phyloP scores from a whole-genome alignment of 225 moss, liverwort and hornwort species.

The Polytrichum commune region DNA sequence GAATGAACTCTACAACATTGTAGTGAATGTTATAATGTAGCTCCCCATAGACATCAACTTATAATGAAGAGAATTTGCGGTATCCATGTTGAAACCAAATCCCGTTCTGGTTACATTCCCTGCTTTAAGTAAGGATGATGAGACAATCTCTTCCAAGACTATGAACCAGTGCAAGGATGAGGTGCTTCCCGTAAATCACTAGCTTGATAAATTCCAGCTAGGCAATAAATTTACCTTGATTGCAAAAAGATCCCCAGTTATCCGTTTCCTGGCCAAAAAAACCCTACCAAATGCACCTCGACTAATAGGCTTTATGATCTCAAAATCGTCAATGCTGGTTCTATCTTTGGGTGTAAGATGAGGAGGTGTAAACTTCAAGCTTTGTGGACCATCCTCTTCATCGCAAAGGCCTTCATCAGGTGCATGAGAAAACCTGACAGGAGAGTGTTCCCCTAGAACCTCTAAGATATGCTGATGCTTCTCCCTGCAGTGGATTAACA shows the following conservation, averaged over 20 bases:
- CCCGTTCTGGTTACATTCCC: too few species aligned
- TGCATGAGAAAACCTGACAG: slow-evolving; percentile 49
- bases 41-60: too few species aligned
- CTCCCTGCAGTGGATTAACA: slow-evolving; percentile 55
- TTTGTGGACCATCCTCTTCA: slow-evolving; percentile 73
- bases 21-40: too few species aligned
- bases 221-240: slow-evolving; percentile 60
- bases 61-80: too few species aligned
- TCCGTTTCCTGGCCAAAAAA: slow-evolving; percentile 89
- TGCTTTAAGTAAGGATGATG: too few species aligned
- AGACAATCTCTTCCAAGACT: too few species aligned
- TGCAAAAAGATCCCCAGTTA: slow-evolving; percentile 96
- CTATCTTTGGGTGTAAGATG: slow-evolving; percentile 89
- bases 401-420: slow-evolving; percentile 55
- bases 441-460: slow-evolving; percentile 56
- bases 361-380: slow-evolving; percentile 68
- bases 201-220: too few species aligned
- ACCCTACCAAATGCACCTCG: slow-evolving; percentile 98
- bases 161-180: too few species aligned
- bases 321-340: slow-evolving; percentile 95
- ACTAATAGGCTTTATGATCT: slow-evolving; percentile 98
- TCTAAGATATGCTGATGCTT: slow-evolving; percentile 75
- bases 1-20: too few species aligned
- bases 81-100: too few species aligned
- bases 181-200: too few species aligned